Percentiles rank a stretch among this genome's conserved stretches.
phyloP scores from a whole-genome alignment of 129 eudicot species.

The Flaveria sonorensis region DNA sequence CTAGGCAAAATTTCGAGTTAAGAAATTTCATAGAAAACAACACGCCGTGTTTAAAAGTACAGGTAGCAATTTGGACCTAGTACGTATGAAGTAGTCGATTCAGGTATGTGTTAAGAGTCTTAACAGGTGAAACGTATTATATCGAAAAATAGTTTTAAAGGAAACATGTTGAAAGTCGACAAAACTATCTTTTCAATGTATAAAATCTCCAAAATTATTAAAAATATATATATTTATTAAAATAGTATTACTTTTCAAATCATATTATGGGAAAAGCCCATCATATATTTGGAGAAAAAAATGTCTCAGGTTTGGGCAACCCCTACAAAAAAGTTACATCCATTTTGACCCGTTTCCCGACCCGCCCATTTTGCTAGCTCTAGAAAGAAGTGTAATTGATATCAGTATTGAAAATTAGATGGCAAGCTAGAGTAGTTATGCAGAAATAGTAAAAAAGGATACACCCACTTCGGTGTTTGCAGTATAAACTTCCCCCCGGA shows the following conservation, averaged over 20 bases:
- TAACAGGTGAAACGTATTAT: neutral
- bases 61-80: neutral
- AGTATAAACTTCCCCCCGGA: constrained; percentile 67
- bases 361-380: neutral
- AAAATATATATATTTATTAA: no score
- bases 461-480: constrained; percentile 74
- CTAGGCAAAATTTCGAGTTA: neutral
- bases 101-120: neutral
- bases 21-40: neutral
- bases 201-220: neutral
- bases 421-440: neutral
- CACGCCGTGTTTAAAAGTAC: neutral
- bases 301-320: no score
- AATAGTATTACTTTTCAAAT: no score
- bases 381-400: neutral
- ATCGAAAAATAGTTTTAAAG: neutral
- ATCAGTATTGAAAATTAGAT: neutral
- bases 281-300: neutral
- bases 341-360: neutral
- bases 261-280: neutral
- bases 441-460: constrained; percentile 51
- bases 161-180: neutral
- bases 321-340: no score
- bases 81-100: neutral
- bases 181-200: no score